Percentiles rank a stretch among this genome's conserved stretches.
Conservation (phyloP, 768 basidiomycete species). For the Butyriboletus loyo region DNA sequence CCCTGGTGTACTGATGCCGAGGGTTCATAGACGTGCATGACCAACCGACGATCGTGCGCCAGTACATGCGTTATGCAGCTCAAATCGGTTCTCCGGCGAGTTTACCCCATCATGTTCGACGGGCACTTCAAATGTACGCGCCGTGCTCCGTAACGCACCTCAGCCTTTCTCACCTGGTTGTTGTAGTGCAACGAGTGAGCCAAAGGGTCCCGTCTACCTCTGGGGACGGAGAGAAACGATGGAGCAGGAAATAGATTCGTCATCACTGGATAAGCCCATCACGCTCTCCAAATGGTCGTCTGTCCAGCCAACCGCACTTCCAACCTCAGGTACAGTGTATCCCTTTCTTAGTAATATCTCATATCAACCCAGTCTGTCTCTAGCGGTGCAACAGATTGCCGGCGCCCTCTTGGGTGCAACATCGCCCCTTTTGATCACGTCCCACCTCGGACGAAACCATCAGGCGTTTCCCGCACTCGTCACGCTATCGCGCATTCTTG, state of each 20-base stretch:
- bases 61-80: conserved; percentile 68
- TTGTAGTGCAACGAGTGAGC: conserved; percentile 61
- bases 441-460: conserved; percentile 56
- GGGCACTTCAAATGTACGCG: conserved; percentile 63
- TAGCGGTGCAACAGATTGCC: conserved; percentile 40
- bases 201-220: conserved; percentile 71
- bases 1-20: neutral
- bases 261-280: conserved; percentile 30
- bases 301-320: conserved; percentile 48
- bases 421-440: conserved; percentile 63
- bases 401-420: conserved; percentile 47
- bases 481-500: conserved; percentile 47
- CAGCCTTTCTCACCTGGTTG: neutral
- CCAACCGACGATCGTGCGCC: conserved; percentile 65
- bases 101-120: conserved; percentile 47
- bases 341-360: neutral
- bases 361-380: neutral
- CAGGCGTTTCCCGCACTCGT: conserved; percentile 44
- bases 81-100: conserved; percentile 57
- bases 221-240: conserved; percentile 71
- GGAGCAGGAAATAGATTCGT: conserved; percentile 56
- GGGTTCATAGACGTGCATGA: conserved; percentile 57
- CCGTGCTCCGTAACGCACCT: neutral
- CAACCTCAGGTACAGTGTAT: conserved; percentile 32
- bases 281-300: conserved; percentile 48